Evolutionary conservation across 1,139 yeast species (phyloP), one percentile per base, ranked within the genome.

Genomic region (Saccharomyces hybrid): DNA sequence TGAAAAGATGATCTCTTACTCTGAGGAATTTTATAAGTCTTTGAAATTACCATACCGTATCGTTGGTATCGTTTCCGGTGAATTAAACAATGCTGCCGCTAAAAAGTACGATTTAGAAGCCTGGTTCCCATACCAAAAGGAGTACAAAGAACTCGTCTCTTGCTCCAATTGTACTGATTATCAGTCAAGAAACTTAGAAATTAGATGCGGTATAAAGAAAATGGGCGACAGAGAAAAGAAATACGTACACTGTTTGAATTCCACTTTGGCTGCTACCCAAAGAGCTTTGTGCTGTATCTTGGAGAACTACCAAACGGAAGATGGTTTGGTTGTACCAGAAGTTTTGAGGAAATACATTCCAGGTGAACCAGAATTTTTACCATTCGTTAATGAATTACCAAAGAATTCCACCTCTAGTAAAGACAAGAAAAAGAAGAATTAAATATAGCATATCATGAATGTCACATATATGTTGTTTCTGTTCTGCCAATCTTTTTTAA

Each of bases 71-170:
- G 99, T 95, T 58, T 88, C 97, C 58, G 99, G 99, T 64, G 99
- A 93, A 77, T 83, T 95, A 72, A 95, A 95, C 81, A 93, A 95
- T 67, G 98, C 99, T 55, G 99, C 99, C 58, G 97, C 99, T 63
- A 93, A 93, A 80, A 93, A 93, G 76, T 93, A 86, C 78, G 99
- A 93, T 76, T 81, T 93, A 71, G 99, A 93, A 79, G 99, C 99
- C 50, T 93, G 99, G 99, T 95, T 93, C 95, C 99, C 99, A 70
- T 93, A 80, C 88, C 99, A 93, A 80, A 82, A 90, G 74, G 99
- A 95, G 76, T 95, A 88, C 78, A 95, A 95, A 78, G 99, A 93
- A 78, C 83, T 93, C 67, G 99, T 95, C 57, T 89, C 97, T 27
- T 93, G 98, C 78, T 91, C 98, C 58, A 93, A 93, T 81, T 93